Conservation (phyloP, 2,329 filamentous ascomycete genomes). For the Seiridium cupressi region DNA sequence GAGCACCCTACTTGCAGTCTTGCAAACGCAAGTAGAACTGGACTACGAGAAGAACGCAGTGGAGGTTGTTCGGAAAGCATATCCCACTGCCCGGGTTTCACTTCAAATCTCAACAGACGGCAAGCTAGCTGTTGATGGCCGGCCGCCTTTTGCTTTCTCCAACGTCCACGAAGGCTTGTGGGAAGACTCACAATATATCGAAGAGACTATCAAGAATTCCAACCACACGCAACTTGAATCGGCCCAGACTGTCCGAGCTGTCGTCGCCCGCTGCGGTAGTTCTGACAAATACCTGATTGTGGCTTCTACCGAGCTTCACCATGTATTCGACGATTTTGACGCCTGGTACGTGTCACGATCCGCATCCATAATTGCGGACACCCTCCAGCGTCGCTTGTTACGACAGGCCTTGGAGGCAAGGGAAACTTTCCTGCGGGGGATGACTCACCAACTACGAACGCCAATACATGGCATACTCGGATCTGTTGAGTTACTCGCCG, state of each 20-base stretch:
- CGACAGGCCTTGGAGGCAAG: conserved; percentile 40
- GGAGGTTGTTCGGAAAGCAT: not conserved
- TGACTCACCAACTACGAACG: conserved; percentile 45
- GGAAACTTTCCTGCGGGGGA: conserved; percentile 41
- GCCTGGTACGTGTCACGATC: conserved; percentile 42
- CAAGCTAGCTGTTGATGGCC: not conserved
- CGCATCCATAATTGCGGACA: conserved; percentile 33
- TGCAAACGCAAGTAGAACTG: not conserved
- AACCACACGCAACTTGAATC: conserved; percentile 2
- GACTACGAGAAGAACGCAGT: conserved; percentile 1
- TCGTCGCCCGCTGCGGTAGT: conserved; percentile 6
- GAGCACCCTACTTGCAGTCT: not conserved
- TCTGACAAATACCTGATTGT: conserved; percentile 5
- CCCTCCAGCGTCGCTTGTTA: conserved; percentile 34
- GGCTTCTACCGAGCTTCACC: conserved; percentile 36
- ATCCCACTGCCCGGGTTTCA: not conserved
- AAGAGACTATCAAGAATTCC: conserved; percentile 1
- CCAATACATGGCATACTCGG: conserved; percentile 45
- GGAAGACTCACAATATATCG: conserved; percentile 6
- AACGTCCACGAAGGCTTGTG: conserved; percentile 7
- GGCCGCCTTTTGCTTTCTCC: not conserved
- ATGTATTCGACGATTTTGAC: conserved; percentile 45
- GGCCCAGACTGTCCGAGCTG: not conserved
- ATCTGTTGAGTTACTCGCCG: conserved; percentile 16
- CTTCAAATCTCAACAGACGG: not conserved